These are phyloP conservation scores for Colletotrichum sidae DNA, from an alignment of 2,329 filamentous ascomycete genomes.

Conservation along the genomic window DNA sequence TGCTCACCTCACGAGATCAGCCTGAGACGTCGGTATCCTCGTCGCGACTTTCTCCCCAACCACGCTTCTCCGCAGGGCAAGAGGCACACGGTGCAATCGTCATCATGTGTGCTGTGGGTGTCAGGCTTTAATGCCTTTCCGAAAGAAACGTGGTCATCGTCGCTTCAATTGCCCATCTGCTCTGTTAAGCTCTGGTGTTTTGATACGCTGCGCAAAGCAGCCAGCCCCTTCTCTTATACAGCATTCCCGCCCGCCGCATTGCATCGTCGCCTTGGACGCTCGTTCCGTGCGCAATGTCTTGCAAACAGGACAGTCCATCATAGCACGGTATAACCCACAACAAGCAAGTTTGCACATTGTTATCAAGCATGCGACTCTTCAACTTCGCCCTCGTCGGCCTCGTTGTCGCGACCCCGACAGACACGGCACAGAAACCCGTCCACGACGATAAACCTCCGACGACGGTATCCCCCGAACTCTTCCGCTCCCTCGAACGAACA, in stretches of 20 bases:
- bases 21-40: slow-evolving; percentile 34
- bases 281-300: slow-evolving; percentile 25
- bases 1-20: slow-evolving; percentile 36
- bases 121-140: slow-evolving; percentile 18
- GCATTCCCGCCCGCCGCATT: not conserved
- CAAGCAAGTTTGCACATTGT: not conserved
- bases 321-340: not conserved
- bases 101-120: slow-evolving; percentile 30
- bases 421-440: slow-evolving; percentile 11
- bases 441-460: not conserved
- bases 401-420: slow-evolving; percentile 11
- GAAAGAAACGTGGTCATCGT: slow-evolving; percentile 17
- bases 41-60: slow-evolving; percentile 11
- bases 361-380: slow-evolving; percentile 8
- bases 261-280: not conserved
- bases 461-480: slow-evolving; percentile 71
- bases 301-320: slow-evolving; percentile 2
- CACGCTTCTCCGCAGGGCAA: not conserved
- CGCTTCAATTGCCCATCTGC: slow-evolving; percentile 14
- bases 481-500: slow-evolving; percentile 85
- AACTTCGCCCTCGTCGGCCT: slow-evolving; percentile 11
- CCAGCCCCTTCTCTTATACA: no score
- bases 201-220: not conserved
- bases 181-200: not conserved
- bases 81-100: slow-evolving; percentile 15